Base-by-base conservation (phyloP, 2,329 filamentous ascomycete genomes). In the Alternaria burnsii region DNA sequence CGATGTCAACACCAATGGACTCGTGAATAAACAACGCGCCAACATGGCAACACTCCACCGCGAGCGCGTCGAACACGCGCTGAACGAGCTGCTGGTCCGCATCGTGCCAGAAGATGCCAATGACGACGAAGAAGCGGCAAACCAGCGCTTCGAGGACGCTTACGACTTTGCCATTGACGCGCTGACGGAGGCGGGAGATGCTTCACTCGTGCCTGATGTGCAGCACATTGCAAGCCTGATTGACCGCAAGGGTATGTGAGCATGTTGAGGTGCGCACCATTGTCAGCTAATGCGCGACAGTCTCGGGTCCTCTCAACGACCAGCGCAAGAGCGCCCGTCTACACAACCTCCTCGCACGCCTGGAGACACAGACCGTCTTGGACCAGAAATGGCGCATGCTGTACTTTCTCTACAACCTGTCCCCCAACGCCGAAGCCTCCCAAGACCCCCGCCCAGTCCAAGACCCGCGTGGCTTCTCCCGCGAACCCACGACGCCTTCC, bases 361-460 rank as follows among this genome's bases (percentile, higher is more conserved):
- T 99, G 18, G 84, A 97, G 26, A 91, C 92, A n/a, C 88, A 97
- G 67, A 94, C 94, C 0, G 94, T 98, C 6, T 85, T 99, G 44
- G 91, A 92, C 72, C 91, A 97, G 79, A 99, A 99, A 85, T 98
- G 94, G 93, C 93, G 91, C 3, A 97, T 99, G 67, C 84, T 99
- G 20, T 96, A 96, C 76, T 88, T 99, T 42, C 86, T 99, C 42
- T 91, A 95, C 76, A 89, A 92, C 71, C 86, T 97, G 48, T 89
- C 92, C 62, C 91, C 94, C 73, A 88, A 73, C 9, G 63, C 70
- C 5, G 55, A 55, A 36, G 44, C 65, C 0, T 53, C 60, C 0
- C 44, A 38, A 1, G 68, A 71, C 8, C 58, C 51, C n/a, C 43
- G 46, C 3, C 52, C 54, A 1, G 47, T 61, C 1, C 66, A 60